Evolutionary conservation across 2,329 filamentous ascomycete species (phyloP), one percentile per base, ranked within the genome.

Genomic region (Colletotrichum chrysophilum): DNA sequence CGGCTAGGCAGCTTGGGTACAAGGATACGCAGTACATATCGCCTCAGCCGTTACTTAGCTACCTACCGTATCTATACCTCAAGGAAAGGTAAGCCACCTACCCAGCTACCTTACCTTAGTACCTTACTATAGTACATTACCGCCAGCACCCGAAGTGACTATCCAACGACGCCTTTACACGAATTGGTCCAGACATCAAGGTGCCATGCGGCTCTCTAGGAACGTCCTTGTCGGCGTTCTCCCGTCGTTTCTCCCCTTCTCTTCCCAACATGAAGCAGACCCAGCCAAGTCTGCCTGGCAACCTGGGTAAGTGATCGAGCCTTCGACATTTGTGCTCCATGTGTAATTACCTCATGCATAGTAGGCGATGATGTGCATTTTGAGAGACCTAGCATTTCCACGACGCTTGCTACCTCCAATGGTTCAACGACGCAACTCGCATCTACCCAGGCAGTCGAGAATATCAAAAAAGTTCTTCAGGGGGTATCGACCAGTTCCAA

Each of bases 401-500:
- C n/a, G 43, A 52, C n/a, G 43, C 43, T 52, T 21, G n/a, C n/a
- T 52, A 52, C n/a, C n/a, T 52, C 43, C 43, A 52, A 52, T 52
- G n/a, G 43, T 52, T 52, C n/a, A 21, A 52, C 43, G n/a, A 58
- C 24, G 55, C 55, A 58, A 28, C 55, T 58, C 43, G n/a, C 13
- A 48, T 21, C 43, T 52, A 21, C 43, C n/a, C 43, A 52, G n/a
- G 43, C 43, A 52, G 43, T 52, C 43, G n/a, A 52, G 43, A 21
- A 21, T 12, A 56, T 26, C 18, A 26, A 28, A 74, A 61, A 24
- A 74, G 9, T 48, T 62, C 43, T 43, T 36, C 18, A 26, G 26
- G 60, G 74, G 71, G 74, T 74, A 74, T 76, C 43, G 43, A 56
- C 26, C 12, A 65, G 74, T 52, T 68, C n/a, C 64, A 66, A 30